These are phyloP conservation scores for Pleurozium schreberi DNA, from an alignment of 225 moss, liverwort and hornwort species.

Conservation along the genomic window DNA sequence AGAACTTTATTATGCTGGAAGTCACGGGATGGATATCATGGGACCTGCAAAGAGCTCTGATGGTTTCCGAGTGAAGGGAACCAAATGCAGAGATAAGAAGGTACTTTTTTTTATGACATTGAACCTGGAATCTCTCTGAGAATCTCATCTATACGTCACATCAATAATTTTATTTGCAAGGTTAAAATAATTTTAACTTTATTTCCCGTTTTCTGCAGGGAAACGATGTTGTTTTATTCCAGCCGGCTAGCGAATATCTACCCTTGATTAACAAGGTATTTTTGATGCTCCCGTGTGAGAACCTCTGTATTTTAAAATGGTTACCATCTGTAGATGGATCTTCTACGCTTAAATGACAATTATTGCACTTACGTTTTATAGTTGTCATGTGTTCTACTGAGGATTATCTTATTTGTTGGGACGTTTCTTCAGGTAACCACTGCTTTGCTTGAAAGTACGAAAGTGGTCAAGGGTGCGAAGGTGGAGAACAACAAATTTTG, in stretches of 20 bases:
- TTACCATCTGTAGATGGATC: not conserved
- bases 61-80: slow-evolving; percentile 73
- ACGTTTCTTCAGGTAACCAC: slow-evolving; percentile 44
- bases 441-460: slow-evolving; percentile 57
- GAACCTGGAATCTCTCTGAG: not conserved
- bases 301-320: not conserved
- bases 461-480: slow-evolving; percentile 56
- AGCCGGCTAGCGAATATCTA: slow-evolving; percentile 76
- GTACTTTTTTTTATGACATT: not conserved
- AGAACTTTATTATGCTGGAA: slow-evolving; percentile 89
- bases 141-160: not conserved
- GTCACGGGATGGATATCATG: slow-evolving; percentile 98
- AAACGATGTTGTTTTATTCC: slow-evolving; percentile 77
- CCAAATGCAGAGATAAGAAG: slow-evolving; percentile 57
- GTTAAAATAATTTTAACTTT: no score
- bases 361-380: not conserved
- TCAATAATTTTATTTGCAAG: not conserved
- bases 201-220: slow-evolving; percentile 32
- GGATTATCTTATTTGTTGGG: not conserved
- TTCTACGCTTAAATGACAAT: not conserved
- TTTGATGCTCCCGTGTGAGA: not conserved
- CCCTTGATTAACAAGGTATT: slow-evolving; percentile 86
- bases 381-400: not conserved
- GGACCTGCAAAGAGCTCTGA: slow-evolving; percentile 78
- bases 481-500: slow-evolving; percentile 95